Conservation (phyloP, 164 flowering plant genomes). For the Vitis rupestris region DNA sequence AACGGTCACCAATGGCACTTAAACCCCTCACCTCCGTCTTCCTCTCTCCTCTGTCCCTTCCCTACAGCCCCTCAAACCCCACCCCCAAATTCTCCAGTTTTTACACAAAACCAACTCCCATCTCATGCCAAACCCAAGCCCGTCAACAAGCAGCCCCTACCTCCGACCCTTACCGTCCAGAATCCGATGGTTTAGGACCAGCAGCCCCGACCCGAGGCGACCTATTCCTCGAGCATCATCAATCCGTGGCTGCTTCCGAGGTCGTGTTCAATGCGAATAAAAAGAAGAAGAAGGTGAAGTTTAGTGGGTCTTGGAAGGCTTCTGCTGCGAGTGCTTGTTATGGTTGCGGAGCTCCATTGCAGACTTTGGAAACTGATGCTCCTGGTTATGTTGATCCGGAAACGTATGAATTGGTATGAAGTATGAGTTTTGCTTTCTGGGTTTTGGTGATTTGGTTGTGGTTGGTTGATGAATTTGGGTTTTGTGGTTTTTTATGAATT, state of each 20-base stretch:
- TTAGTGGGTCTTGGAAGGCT: conserved; percentile 24
- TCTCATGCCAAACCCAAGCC: conserved; percentile 31
- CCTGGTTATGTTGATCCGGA: conserved; percentile 83
- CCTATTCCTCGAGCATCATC: conserved; percentile 56
- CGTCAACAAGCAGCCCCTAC: conserved; percentile 4
- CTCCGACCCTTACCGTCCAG: conserved; percentile 21
- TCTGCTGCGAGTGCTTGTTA: conserved; percentile 53
- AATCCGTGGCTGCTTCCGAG: conserved; percentile 45
- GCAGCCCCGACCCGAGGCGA: conserved; percentile 84
- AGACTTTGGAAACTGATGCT: conserved; percentile 66
- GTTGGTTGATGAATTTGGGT: conserved; percentile 7
- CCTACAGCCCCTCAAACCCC: conserved; percentile 19
- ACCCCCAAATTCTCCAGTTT: conserved; percentile 11
- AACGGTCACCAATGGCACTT: conserved; percentile 50
- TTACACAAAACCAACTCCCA: conserved; percentile 20
- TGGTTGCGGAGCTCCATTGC: conserved; percentile 97
- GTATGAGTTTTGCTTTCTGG: neutral
- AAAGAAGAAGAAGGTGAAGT: conserved; percentile 39
- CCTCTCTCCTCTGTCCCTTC: conserved; percentile 31
- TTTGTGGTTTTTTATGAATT: conserved; percentile 1
- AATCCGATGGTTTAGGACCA: conserved; percentile 62
- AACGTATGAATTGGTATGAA: conserved; percentile 69
- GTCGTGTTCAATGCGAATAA: conserved; percentile 28
- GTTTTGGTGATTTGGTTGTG: neutral
- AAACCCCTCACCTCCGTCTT: conserved; percentile 46